Conservation (phyloP, 441 rosid genomes). For the Erysimum pusillum region DNA sequence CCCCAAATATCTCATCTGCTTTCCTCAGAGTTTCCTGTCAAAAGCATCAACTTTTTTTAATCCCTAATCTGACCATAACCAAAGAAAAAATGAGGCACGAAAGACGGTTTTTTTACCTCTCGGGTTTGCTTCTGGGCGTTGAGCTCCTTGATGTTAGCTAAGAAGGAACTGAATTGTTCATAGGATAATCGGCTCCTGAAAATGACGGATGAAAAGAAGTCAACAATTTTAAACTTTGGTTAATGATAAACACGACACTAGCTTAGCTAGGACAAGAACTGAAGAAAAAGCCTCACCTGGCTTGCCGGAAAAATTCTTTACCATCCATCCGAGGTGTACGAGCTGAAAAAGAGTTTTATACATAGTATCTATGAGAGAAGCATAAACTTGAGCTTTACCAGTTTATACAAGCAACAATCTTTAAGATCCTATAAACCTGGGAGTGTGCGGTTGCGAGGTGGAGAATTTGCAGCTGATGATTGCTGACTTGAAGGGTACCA, state of each 20-base stretch:
- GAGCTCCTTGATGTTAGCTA: constrained; percentile 90
- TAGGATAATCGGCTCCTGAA: constrained; percentile 88
- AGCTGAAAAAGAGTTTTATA: constrained; percentile 44
- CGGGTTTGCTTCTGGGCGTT: constrained; percentile 94
- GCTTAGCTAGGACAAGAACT: not conserved
- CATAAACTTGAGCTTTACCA: not conserved
- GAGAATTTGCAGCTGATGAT: constrained; percentile 93
- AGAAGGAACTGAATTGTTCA: constrained; percentile 94
- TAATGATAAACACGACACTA: constrained; percentile 19
- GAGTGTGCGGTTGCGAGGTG: constrained; percentile 71
- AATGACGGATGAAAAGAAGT: constrained; percentile 13
- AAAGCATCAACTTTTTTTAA: constrained; percentile 6
- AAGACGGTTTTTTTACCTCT: constrained; percentile 60
- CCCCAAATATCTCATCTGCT: constrained; percentile 93
- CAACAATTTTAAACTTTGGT: constrained; percentile 11
- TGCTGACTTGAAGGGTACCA: constrained; percentile 93
- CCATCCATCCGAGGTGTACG: constrained; percentile 86
- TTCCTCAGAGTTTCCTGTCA: constrained; percentile 90
- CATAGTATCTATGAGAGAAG: constrained; percentile 17
- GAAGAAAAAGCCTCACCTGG: constrained; percentile 63
- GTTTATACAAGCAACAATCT: not conserved
- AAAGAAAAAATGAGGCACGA: not conserved
- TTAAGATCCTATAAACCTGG: constrained; percentile 59
- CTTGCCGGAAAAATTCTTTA: constrained; percentile 94
- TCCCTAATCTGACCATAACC: not conserved